Evolutionary conservation across 306 rosid species (phyloP).

Genomic region (Parietaria judaica): DNA sequence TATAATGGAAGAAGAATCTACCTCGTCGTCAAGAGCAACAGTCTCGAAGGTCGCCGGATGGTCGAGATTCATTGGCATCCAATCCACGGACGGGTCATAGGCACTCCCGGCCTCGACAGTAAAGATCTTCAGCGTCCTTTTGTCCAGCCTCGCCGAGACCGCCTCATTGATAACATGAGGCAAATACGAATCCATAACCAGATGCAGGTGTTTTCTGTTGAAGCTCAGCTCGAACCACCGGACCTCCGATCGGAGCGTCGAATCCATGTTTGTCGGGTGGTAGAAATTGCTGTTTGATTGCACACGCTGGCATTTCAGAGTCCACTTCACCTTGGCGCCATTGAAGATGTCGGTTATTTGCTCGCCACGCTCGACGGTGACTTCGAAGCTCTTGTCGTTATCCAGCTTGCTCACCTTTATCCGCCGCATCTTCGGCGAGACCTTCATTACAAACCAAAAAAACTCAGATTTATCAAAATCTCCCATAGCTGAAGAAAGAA

Average conservation of each 20-base stretch:
- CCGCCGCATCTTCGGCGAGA: constrained; percentile 39
- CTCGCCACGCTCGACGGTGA: constrained; percentile 43
- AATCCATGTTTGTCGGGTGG: constrained; percentile 25
- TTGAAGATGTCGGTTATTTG: constrained; percentile 32
- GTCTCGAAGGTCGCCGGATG: constrained; percentile 70
- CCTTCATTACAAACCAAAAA: not conserved
- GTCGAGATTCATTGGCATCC: constrained; percentile 47
- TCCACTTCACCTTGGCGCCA: constrained; percentile 48
- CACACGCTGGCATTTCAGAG: constrained; percentile 22
- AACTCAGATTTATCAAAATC: no score
- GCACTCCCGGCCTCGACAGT: constrained; percentile 24
- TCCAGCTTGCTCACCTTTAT: constrained; percentile 43
- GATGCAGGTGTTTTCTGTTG: constrained; percentile 45
- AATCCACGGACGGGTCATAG: constrained; percentile 23
- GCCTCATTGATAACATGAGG: constrained; percentile 42
- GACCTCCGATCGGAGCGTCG: constrained; percentile 37
- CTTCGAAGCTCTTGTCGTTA: constrained; percentile 21
- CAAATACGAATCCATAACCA: constrained; percentile 38
- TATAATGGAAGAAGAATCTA: not conserved
- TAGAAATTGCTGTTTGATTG: constrained; percentile 7
- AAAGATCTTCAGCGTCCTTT: constrained; percentile 46
- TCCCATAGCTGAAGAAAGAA: no score
- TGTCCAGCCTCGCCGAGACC: constrained; percentile 32
- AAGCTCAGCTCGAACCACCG: constrained; percentile 48
- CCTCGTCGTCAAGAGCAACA: constrained; percentile 42